Conservation (phyloP, 2,329 filamentous ascomycete genomes). For the Penicillium sp. region DNA sequence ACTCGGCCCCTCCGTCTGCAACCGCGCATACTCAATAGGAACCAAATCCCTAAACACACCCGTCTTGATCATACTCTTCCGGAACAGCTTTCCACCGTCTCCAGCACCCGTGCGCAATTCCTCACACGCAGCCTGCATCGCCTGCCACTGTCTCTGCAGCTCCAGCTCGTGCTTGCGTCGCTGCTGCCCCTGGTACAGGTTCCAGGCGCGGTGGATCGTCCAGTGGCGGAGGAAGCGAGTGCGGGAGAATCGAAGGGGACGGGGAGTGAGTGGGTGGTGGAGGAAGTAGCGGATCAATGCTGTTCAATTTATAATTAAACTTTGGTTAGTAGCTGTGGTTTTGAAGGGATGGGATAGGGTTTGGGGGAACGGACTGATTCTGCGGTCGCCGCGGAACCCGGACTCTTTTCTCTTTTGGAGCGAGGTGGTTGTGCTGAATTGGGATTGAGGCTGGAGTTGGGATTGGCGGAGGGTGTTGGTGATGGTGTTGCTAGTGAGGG, state of each 20-base stretch:
- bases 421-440: too few relatives aligned
- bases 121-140: conserved; percentile 79
- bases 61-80: conserved; percentile 84
- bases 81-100: conserved; percentile 58
- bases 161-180: conserved; percentile 58
- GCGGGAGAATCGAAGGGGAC: conserved; percentile 79
- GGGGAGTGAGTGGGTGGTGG: conserved; percentile 58
- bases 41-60: conserved; percentile 66
- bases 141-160: conserved; percentile 68
- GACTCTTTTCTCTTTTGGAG: too few relatives aligned
- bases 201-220: conserved; percentile 97
- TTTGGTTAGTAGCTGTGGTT: too few relatives aligned
- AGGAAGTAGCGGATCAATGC: conserved; percentile 62
- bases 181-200: conserved; percentile 64
- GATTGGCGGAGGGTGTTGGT: too few relatives aligned
- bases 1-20: conserved; percentile 69
- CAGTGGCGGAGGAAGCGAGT: conserved; percentile 85
- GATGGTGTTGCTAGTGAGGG: too few relatives aligned
- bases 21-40: conserved; percentile 76
- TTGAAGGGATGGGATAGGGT: too few relatives aligned
- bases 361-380: too few relatives aligned
- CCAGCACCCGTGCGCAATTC: conserved; percentile 54
- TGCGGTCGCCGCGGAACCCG: too few relatives aligned
- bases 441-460: too few relatives aligned
- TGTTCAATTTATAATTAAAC: too few relatives aligned